phyloP scores from a whole-genome alignment of 2,329 filamentous ascomycete species.

The Coleophoma eucalyptorum region DNA sequence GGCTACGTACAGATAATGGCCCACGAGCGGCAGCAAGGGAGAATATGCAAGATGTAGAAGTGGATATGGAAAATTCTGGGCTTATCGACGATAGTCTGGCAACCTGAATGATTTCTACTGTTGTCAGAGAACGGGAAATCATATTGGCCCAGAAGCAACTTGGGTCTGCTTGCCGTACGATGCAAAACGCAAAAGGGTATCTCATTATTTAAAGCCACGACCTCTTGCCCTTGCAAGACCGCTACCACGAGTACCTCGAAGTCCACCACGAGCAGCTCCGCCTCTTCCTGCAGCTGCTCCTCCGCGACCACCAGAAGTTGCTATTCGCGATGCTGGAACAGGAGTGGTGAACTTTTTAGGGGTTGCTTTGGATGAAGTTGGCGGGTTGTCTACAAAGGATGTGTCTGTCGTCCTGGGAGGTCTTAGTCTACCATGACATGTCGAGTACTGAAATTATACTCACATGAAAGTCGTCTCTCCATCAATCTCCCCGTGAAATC shows the following conservation, averaged over 20 bases:
- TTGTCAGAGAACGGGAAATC: background rate
- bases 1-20: slow-evolving; percentile 68
- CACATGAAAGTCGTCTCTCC: slow-evolving; percentile 83
- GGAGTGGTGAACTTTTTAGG: slow-evolving; percentile 36
- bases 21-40: slow-evolving; percentile 30
- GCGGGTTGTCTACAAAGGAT: slow-evolving; percentile 83
- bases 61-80: slow-evolving; percentile 33
- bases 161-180: background rate
- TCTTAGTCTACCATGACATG: slow-evolving; percentile 7
- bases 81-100: slow-evolving; percentile 14
- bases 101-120: slow-evolving; percentile 10
- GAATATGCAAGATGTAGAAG: slow-evolving; percentile 31
- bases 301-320: slow-evolving; percentile 18
- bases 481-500: slow-evolving; percentile 38
- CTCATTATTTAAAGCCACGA: slow-evolving; percentile 14
- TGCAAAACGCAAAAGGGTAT: background rate
- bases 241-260: slow-evolving; percentile 26
- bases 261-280: slow-evolving; percentile 23
- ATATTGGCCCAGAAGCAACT: too few species aligned
- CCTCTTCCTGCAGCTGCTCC: slow-evolving; percentile 22
- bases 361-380: slow-evolving; percentile 46
- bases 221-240: slow-evolving; percentile 28
- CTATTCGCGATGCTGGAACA: slow-evolving; percentile 23
- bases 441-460: slow-evolving; percentile 24
- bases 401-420: slow-evolving; percentile 77